Conservation (phyloP, 305 asterid genomes). For the Fraxinus sp. region DNA sequence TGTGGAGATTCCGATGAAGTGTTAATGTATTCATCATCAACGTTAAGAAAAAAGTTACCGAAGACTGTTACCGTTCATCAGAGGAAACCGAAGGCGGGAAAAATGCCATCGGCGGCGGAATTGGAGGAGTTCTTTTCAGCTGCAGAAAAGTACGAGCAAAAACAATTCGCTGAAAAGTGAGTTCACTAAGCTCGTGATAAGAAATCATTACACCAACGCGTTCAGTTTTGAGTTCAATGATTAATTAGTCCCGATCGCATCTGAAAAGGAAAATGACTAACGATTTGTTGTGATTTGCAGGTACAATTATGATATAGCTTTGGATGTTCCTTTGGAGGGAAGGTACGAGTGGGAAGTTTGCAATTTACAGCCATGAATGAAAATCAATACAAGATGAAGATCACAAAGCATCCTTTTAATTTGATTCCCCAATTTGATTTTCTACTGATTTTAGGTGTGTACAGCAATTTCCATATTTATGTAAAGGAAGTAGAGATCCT, state of each 20-base stretch:
- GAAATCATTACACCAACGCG: conserved; percentile 22
- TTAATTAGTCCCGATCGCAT: conserved; percentile 33
- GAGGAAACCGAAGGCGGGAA: conserved; percentile 28
- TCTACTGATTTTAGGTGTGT: conserved; percentile 28
- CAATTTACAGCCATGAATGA: conserved; percentile 48
- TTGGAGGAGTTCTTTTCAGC: conserved; percentile 71
- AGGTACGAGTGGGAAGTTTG: conserved; percentile 69
- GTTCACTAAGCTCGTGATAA: conserved; percentile 44
- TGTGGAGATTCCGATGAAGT: conserved; percentile 47
- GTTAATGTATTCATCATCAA: conserved; percentile 25
- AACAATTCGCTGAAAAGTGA: conserved; percentile 72
- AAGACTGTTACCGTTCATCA: conserved; percentile 25
- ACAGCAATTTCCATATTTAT: conserved; percentile 43
- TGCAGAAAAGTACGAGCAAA: conserved; percentile 64
- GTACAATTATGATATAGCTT: conserved; percentile 78
- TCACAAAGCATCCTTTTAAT: conserved; percentile 35
- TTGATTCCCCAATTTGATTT: conserved; percentile 21
- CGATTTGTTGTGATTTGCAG: conserved; percentile 49
- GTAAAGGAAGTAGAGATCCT: conserved; percentile 47
- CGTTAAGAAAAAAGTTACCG: conserved; percentile 28
- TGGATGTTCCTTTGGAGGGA: conserved; percentile 79
- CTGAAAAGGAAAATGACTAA: conserved; percentile 34
- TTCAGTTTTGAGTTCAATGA: conserved; percentile 1
- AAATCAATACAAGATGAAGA: conserved; percentile 22
- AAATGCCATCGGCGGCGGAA: conserved; percentile 58